Conservation (phyloP, 1,284 basidiomycete genomes). For the Wolfiporia cocos region DNA sequence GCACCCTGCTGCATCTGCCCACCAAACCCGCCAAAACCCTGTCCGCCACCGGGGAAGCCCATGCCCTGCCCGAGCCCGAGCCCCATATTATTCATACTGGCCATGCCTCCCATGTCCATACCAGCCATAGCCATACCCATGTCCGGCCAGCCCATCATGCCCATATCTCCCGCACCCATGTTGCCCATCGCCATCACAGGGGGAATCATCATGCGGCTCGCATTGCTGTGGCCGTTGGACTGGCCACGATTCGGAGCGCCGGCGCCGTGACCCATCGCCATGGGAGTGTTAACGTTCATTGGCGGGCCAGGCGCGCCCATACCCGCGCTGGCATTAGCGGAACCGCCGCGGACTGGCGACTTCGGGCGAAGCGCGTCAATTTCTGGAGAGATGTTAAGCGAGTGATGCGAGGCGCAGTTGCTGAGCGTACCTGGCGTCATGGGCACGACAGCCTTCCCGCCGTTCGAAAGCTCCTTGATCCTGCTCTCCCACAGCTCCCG, state of each 20-base stretch:
- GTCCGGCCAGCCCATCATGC: constrained; percentile 21
- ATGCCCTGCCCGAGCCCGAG: constrained; percentile 24
- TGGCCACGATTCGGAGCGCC: constrained; percentile 6
- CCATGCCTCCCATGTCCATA: constrained; percentile 11
- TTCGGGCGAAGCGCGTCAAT: constrained; percentile 87
- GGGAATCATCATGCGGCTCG: constrained; percentile 41
- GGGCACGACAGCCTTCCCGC: constrained; percentile 58
- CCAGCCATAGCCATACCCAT: constrained; percentile 12
- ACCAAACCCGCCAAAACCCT: constrained; percentile 7
- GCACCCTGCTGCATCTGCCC: constrained; percentile 8
- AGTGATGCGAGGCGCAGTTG: background rate
- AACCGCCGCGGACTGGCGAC: constrained; percentile 57
- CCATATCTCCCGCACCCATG: constrained; percentile 23
- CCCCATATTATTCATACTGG: constrained; percentile 18
- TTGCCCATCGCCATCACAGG: constrained; percentile 33
- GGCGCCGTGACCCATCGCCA: constrained; percentile 10
- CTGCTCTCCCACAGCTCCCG: constrained; percentile 53
- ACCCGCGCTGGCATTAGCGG: constrained; percentile 15
- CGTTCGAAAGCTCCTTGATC: constrained; percentile 44
- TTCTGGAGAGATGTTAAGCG: constrained; percentile 33
- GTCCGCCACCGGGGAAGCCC: constrained; percentile 5
- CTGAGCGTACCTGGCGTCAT: constrained; percentile 41
- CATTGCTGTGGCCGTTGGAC: constrained; percentile 17
- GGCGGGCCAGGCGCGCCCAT: constrained; percentile 9
- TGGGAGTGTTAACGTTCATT: no score